These are phyloP conservation scores for Penicillium sp. DNA, from an alignment of 2,329 filamentous ascomycete species.

Conservation along the genomic window DNA sequence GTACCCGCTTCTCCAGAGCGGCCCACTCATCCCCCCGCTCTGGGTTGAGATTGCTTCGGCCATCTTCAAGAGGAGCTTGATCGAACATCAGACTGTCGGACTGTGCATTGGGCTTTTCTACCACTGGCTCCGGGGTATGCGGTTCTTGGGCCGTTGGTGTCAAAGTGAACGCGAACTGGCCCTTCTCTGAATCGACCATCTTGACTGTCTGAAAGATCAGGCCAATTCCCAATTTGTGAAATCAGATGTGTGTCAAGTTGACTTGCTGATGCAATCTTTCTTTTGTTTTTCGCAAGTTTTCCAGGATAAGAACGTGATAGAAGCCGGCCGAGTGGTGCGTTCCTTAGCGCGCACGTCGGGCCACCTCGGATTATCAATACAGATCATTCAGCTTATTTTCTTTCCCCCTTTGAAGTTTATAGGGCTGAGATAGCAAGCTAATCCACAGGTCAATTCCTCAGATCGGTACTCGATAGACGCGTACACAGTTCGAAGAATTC, in stretches of 20 bases:
- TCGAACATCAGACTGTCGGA: neutral
- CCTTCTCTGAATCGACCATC: neutral
- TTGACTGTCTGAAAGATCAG: neutral
- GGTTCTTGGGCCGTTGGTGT: neutral
- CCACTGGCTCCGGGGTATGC: neutral
- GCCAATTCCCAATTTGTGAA: neutral
- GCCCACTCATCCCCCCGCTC: slow-evolving; percentile 18
- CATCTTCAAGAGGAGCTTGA: neutral
- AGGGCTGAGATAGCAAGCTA: neutral
- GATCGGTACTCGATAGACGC: neutral
- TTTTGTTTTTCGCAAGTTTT: neutral
- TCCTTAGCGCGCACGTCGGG: neutral
- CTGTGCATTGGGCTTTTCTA: neutral
- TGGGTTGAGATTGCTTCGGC: neutral
- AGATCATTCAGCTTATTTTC: neutral
- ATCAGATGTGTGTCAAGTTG: neutral
- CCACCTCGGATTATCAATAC: slow-evolving; percentile 2
- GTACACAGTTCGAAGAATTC: neutral
- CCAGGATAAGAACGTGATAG: slow-evolving; percentile 5
- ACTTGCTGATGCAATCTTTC: neutral
- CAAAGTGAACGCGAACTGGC: neutral
- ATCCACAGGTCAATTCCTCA: neutral
- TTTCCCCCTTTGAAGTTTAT: neutral
- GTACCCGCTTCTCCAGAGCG: slow-evolving; percentile 48
- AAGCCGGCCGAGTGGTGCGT: neutral